These are phyloP conservation scores for Parmelia sp. DNA, from an alignment of 495 filamentous ascomycete genomes.

Conservation along the genomic window DNA sequence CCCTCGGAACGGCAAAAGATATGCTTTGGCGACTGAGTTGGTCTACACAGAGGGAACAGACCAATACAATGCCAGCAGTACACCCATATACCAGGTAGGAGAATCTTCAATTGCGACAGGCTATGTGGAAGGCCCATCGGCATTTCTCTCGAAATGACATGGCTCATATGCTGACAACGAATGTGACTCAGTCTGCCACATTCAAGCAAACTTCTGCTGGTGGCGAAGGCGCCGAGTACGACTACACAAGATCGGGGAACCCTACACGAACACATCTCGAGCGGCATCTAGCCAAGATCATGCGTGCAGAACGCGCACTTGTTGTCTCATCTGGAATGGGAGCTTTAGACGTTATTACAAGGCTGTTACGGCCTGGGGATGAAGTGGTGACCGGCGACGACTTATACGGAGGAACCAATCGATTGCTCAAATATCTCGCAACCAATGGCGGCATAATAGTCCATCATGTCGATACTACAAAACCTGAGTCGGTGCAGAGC, in stretches of 20 bases:
- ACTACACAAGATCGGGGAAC: slow-evolving; percentile 96
- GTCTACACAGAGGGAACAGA: slow-evolving; percentile 93
- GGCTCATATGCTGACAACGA: slow-evolving; percentile 4
- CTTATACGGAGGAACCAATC: slow-evolving; percentile 92
- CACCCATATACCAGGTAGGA: slow-evolving; percentile 85
- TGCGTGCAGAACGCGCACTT: slow-evolving; percentile 84
- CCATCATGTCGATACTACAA: slow-evolving; percentile 92
- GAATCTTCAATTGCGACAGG: background rate
- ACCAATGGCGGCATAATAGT: slow-evolving; percentile 84
- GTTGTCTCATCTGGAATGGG: slow-evolving; percentile 96
- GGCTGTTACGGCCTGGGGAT: slow-evolving; percentile 84
- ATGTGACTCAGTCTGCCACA: slow-evolving; percentile 64
- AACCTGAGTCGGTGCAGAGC: slow-evolving; percentile 56
- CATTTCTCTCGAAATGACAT: background rate
- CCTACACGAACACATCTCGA: slow-evolving; percentile 94
- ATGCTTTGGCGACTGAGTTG: slow-evolving; percentile 90
- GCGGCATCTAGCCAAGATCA: slow-evolving; percentile 96
- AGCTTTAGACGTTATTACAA: slow-evolving; percentile 93
- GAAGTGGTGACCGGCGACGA: slow-evolving; percentile 97
- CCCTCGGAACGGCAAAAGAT: slow-evolving; percentile 73
- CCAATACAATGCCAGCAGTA: slow-evolving; percentile 90
- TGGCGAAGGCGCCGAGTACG: slow-evolving; percentile 72
- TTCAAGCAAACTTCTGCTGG: slow-evolving; percentile 87
- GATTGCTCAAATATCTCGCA: slow-evolving; percentile 83
- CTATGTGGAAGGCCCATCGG: background rate